A percentile compares a stretch with the other conserved stretches of the same genome.
phyloP scores from a whole-genome alignment of 371 early-diverging fungal genomes.

The Rhizopus microsporus region DNA sequence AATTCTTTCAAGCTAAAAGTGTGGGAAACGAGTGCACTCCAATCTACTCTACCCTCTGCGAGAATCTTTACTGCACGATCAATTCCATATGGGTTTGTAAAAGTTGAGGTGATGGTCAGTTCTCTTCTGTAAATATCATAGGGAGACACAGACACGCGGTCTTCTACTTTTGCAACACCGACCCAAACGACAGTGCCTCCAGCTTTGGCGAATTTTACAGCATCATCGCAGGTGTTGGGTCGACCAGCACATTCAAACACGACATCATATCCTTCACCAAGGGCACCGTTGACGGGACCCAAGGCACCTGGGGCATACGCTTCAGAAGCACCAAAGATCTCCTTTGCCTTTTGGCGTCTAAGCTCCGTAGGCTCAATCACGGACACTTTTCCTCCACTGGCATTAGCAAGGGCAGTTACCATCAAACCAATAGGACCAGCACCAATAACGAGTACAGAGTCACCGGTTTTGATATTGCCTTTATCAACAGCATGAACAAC shows the following conservation, averaged over 20 bases:
- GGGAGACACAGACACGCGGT: slow-evolving; percentile 47
- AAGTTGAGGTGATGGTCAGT: slow-evolving; percentile 58
- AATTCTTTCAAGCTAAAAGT: slow-evolving; percentile 51
- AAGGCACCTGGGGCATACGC: slow-evolving; percentile 35
- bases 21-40: slow-evolving; percentile 51
- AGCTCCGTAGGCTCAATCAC: slow-evolving; percentile 51
- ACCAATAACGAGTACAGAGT: slow-evolving; percentile 50
- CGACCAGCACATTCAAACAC: slow-evolving; percentile 63
- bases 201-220: slow-evolving; percentile 50
- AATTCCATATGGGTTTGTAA: slow-evolving; percentile 61
- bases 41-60: slow-evolving; percentile 42
- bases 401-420: slow-evolving; percentile 43
- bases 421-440: slow-evolving; percentile 62
- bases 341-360: slow-evolving; percentile 40
- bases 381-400: slow-evolving; percentile 48
- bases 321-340: slow-evolving; percentile 43
- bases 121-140: slow-evolving; percentile 59
- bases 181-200: slow-evolving; percentile 60
- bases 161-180: slow-evolving; percentile 56
- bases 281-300: slow-evolving; percentile 38
- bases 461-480: slow-evolving; percentile 49
- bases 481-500: slow-evolving; percentile 59
- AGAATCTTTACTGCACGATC: slow-evolving; percentile 57
- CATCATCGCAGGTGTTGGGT: slow-evolving; percentile 45
- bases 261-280: slow-evolving; percentile 55